Percentiles rank a stretch among this genome's conserved stretches.
Evolutionary conservation across 768 basidiomycete species (phyloP).

Genomic region (Rhodotorula paludigena): DNA sequence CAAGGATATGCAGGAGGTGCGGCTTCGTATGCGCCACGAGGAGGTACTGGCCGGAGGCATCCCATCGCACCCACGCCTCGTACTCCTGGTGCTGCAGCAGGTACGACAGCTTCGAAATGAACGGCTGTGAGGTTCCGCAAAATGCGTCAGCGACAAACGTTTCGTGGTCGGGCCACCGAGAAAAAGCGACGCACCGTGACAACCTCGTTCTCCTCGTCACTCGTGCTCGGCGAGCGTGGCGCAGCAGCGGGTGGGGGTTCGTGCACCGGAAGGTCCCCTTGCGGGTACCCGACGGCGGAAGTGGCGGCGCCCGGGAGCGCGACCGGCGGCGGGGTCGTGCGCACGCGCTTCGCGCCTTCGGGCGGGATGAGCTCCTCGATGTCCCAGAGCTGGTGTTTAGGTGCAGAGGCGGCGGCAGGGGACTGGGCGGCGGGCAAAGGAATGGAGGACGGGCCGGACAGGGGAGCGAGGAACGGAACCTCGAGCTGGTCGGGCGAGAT

Average conservation of each 20-base stretch:
- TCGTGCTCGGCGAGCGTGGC: not conserved
- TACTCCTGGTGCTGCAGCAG: conserved; percentile 27
- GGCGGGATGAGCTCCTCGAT: conserved; percentile 26
- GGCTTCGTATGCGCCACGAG: conserved; percentile 35
- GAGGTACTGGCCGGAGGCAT: conserved; percentile 17
- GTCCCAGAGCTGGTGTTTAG: conserved; percentile 17
- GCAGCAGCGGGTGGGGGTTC: not conserved
- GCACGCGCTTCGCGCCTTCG: not conserved
- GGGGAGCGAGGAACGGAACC: not conserved
- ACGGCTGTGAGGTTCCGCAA: conserved; percentile 4
- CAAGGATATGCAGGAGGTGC: conserved; percentile 30
- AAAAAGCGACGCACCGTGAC: conserved; percentile 7
- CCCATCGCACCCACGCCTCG: conserved; percentile 27
- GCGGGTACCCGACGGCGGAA: too few relatives aligned
- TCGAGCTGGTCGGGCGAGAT: conserved; percentile 10
- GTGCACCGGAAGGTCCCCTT: not conserved
- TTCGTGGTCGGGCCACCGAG: too few relatives aligned
- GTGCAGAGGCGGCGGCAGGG: too few relatives aligned
- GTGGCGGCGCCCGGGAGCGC: not conserved
- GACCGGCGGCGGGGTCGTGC: conserved; percentile 4
- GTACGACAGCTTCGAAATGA: conserved; percentile 32
- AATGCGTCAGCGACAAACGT: not conserved
- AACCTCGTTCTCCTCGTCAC: conserved; percentile 17
- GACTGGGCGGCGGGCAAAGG: not conserved
- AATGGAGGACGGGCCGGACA: not conserved